Conservation (phyloP, 2,329 filamentous ascomycete genomes). For the Xylaria sp. region DNA sequence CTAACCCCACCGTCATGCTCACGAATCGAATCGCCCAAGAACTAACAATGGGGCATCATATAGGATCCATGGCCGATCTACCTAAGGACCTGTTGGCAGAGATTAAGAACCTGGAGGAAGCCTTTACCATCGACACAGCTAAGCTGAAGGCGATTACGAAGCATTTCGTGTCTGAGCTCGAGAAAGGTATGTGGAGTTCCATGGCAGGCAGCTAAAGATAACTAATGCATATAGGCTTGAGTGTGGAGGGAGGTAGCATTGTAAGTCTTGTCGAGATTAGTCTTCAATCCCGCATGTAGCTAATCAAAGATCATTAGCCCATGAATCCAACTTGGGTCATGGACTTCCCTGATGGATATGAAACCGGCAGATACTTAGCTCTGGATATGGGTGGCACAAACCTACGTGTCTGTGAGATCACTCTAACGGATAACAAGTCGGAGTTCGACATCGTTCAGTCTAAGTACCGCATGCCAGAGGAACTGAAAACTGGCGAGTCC, state of each 20-base stretch:
- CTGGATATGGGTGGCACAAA: constrained; percentile 98
- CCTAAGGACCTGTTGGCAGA: constrained; percentile 83
- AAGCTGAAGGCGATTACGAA: constrained; percentile 91
- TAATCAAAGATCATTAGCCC: constrained; percentile 64
- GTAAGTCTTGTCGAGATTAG: constrained; percentile 63
- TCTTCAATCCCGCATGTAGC: background rate
- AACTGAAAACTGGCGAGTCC: constrained; percentile 84
- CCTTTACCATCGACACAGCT: constrained; percentile 79
- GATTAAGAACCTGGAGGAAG: constrained; percentile 83
- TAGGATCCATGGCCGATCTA: constrained; percentile 91
- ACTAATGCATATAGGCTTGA: constrained; percentile 68
- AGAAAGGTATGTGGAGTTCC: constrained; percentile 70
- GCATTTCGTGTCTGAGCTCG: constrained; percentile 88
- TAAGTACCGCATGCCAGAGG: constrained; percentile 94
- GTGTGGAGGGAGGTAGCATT: constrained; percentile 89
- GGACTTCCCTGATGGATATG: constrained; percentile 85
- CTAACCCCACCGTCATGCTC: constrained; percentile 36
- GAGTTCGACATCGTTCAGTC: constrained; percentile 96
- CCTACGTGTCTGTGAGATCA: constrained; percentile 92
- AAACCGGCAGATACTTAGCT: constrained; percentile 87
- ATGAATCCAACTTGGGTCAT: constrained; percentile 99
- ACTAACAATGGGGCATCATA: constrained; percentile 14
- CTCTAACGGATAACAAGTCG: constrained; percentile 84
- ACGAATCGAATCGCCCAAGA: background rate
- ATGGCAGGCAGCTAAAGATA: background rate